Evolutionary conservation across 2,329 filamentous ascomycete species (phyloP), one percentile per base, ranked within the genome.

Genomic region (Monascus ruber): DNA sequence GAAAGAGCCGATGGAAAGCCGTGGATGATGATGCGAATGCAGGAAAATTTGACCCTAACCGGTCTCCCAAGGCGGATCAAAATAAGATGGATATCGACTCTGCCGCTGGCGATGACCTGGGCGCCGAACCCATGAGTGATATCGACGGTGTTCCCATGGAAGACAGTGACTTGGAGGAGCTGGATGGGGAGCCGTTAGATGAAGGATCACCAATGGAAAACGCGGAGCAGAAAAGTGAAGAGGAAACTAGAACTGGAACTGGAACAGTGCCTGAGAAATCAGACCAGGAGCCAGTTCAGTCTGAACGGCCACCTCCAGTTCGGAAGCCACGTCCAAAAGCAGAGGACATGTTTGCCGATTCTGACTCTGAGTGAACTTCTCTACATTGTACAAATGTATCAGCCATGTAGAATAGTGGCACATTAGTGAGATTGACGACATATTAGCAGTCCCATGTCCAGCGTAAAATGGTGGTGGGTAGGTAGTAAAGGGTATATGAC

Each of bases 271-370:
- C 46, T 24, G 41, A 41, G 44, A 51, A 50, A 38, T 39, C 44
- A 38, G 42, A 26, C 42, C 46, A 40, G 42, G 54, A 41, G 39
- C 40, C 24, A 51, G 54, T 35, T 46, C 56, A 42, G 48, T 54
- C 36, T 40, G 53, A 48, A 37, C 47, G 31, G 40, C 52, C 50
- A 35, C 62, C 59, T 44, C 52, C 52, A 43, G 55, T 41, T 54
- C 68, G 47, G 69, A 62, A 74, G 50, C 81, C 75, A 54, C 73
- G 82, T 45, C 81, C 85, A 60, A 78, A 79, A 49, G 84, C 85
- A 4, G 83, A 83, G 49, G 85, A 91, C 55, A 88, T 91, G 84
- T 93, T 91, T 74, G 84, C 82, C 7, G 82, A 83, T 58, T 83
- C 81, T 4, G 83, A 83, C 48, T 73, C 68, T 1, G 68, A 73